Evolutionary conservation across 2,329 filamentous ascomycete species (phyloP).

Genomic region (Paraphoma chrysanthemicola): DNA sequence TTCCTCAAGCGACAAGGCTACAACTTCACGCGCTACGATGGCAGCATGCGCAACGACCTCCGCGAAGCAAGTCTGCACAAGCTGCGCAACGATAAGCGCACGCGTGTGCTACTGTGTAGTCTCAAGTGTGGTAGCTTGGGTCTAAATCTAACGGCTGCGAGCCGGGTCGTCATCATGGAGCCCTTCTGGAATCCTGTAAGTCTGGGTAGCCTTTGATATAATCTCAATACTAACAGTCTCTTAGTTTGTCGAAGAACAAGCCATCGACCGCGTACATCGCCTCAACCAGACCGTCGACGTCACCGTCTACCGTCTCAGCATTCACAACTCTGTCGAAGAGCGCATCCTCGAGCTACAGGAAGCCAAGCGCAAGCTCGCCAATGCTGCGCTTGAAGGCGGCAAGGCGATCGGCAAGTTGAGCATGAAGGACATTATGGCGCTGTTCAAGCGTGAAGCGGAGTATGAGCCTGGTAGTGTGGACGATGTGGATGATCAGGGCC

Average conservation of each 20-base stretch:
- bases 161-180: conserved; percentile 91
- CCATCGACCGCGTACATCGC: conserved; percentile 97
- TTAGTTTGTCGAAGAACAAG: conserved; percentile 96
- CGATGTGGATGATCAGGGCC: conserved; percentile 35
- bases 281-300: conserved; percentile 96
- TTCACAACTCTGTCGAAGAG: conserved; percentile 87
- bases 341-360: conserved; percentile 94
- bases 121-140: conserved; percentile 92
- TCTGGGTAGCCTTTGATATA: conserved; percentile 18
- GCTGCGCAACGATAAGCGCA: conserved; percentile 76
- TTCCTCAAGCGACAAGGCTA: conserved; percentile 80
- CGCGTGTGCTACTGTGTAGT: conserved; percentile 87
- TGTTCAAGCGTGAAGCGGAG: conserved; percentile 79
- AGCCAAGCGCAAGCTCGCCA: conserved; percentile 90
- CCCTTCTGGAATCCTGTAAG: conserved; percentile 96
- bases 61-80: conserved; percentile 84
- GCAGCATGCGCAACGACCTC: conserved; percentile 90
- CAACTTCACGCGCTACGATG: conserved; percentile 88
- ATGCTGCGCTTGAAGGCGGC: conserved; percentile 85
- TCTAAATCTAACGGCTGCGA: conserved; percentile 92
- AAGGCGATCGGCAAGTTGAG: conserved; percentile 83
- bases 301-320: conserved; percentile 91
- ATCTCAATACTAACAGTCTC: conserved; percentile 13
- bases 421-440: conserved; percentile 89
- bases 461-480: conserved; percentile 54